Evolutionary conservation across 495 filamentous ascomycete species (phyloP), one percentile per base, ranked within the genome.

Genomic region (Xylaria longipes): DNA sequence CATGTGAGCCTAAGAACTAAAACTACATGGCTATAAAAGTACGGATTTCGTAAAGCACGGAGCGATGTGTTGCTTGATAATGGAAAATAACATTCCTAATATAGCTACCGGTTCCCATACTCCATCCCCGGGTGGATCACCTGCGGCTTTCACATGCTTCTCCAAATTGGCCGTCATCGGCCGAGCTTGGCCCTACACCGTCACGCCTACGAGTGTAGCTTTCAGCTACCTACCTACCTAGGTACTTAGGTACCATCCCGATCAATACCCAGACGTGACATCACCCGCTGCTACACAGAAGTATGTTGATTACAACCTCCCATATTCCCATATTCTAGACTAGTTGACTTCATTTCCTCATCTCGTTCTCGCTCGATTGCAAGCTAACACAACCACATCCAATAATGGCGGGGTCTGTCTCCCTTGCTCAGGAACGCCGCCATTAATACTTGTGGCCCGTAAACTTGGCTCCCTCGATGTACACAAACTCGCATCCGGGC

Each of bases 91-190:
- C 12, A 50, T 50, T 50, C 22, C 14, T 7, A 20, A 56, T 31
- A 31, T 56, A 56, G 25, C 52, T 56, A 29, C 17, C 46, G 17
- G 39, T 41, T 41, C 31, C 11, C 15, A n/a, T 17, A 12, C 1
- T 14, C 7, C 0, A 65, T 52, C 43, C 29, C 14, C 29, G 33
- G 48, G 65, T 56, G 65, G 65, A 67, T 67, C 63, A 50, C 63
- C 17, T 45, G 39, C 20, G 29, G 29, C 65, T 67, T 67, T 67
- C 65, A 67, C 65, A 67, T 67, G 65, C 65, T 67, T 67, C 48
- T 41, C 65, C 65, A 54, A 48, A 41, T 22, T 54, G 8, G 12
- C 22, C 64, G 33, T 33, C 46, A 48, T 33, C 41, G 35, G 65
- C 65, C 65, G 65, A 67, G 65, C 46, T 43, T 37, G n/a, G 22